phyloP scores from a whole-genome alignment of 768 basidiomycete species.

The Tulasnella sp. region DNA sequence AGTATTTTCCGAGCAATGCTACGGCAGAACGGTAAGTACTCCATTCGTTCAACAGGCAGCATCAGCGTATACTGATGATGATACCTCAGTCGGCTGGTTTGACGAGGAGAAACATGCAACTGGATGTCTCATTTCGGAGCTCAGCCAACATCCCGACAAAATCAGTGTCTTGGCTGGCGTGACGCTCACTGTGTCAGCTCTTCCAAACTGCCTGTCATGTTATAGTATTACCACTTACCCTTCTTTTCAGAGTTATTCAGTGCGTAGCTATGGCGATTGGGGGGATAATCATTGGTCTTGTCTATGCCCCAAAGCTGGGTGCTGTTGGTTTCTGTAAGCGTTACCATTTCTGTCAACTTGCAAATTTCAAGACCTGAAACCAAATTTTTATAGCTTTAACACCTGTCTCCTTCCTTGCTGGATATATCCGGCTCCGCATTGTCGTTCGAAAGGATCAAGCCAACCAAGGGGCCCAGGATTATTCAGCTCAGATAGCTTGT shows the following conservation, averaged over 20 bases:
- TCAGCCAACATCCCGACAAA: slow-evolving; percentile 87
- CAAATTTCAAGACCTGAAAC: neutral
- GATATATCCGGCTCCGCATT: slow-evolving; percentile 82
- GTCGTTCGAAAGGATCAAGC: slow-evolving; percentile 83
- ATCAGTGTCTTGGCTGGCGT: slow-evolving; percentile 82
- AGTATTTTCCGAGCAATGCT: slow-evolving; percentile 75
- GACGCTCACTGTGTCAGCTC: slow-evolving; percentile 63
- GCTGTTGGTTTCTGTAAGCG: slow-evolving; percentile 73
- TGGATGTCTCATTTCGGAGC: slow-evolving; percentile 69
- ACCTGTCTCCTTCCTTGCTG: slow-evolving; percentile 63
- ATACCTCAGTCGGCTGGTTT: slow-evolving; percentile 67
- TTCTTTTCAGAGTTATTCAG: slow-evolving; percentile 56
- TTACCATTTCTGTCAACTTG: too few species aligned
- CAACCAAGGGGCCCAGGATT: slow-evolving; percentile 76
- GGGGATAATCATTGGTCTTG: slow-evolving; percentile 67
- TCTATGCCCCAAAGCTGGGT: slow-evolving; percentile 71
- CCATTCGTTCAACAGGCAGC: slow-evolving; percentile 11
- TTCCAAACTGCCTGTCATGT: too few species aligned
- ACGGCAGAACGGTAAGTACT: slow-evolving; percentile 72
- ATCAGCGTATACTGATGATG: neutral
- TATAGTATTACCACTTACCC: too few species aligned
- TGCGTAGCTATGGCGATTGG: slow-evolving; percentile 62
- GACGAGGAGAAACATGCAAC: slow-evolving; percentile 79
- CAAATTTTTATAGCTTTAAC: slow-evolving; percentile 52
- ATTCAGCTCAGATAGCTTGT: slow-evolving; percentile 82